Evolutionary conservation across 2,329 filamentous ascomycete species (phyloP).

Genomic region (Penicillium sp.): DNA sequence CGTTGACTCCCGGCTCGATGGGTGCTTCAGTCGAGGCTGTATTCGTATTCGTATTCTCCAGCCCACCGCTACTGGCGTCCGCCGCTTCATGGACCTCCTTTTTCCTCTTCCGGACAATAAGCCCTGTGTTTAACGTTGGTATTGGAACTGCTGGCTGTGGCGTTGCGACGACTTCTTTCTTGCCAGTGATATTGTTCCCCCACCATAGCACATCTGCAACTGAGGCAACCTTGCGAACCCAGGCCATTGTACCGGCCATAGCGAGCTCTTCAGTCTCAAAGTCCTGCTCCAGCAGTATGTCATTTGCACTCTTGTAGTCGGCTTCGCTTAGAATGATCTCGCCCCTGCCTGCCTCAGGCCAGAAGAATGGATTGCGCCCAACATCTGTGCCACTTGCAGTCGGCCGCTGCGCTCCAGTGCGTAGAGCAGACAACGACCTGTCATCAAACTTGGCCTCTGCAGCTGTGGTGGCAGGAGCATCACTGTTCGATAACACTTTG

Average conservation of each 20-base stretch:
- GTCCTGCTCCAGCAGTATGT: constrained; percentile 40
- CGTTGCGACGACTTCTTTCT: constrained; percentile 17
- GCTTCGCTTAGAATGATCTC: constrained; percentile 35
- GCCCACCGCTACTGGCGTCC: neutral
- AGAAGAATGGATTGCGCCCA: constrained; percentile 27
- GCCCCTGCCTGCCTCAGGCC: constrained; percentile 31
- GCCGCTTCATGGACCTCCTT: constrained; percentile 21
- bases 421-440: constrained; percentile 4
- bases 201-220: constrained; percentile 34
- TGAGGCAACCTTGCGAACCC: constrained; percentile 39
- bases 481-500: neutral
- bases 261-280: constrained; percentile 38
- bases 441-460: constrained; percentile 17
- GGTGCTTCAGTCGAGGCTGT: constrained; percentile 9
- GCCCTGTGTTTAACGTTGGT: constrained; percentile 26
- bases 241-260: constrained; percentile 37
- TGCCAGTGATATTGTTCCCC: constrained; percentile 34
- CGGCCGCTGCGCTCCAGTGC: neutral
- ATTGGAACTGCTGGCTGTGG: constrained; percentile 15
- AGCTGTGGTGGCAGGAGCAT: constrained; percentile 17
- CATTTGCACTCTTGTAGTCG: constrained; percentile 38
- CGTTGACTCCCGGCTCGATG: constrained; percentile 27
- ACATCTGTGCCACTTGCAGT: constrained; percentile 10
- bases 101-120: constrained; percentile 37
- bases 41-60: neutral